Percentiles rank a stretch among this genome's conserved stretches.
Evolutionary conservation across 306 rosid species (phyloP).

Genomic region (Casuarina cunninghamiana): DNA sequence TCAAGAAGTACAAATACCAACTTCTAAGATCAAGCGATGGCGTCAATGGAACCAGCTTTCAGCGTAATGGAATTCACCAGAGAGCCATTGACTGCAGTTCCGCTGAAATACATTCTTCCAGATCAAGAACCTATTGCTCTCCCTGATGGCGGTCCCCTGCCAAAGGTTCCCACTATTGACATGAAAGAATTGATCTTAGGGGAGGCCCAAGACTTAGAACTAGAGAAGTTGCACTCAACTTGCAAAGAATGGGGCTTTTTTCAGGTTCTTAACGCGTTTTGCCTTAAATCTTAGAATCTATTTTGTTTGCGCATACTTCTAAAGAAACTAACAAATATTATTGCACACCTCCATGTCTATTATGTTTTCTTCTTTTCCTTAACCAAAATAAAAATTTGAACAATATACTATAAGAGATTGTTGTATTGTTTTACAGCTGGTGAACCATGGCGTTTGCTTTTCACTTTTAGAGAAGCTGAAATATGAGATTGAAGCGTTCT

Average conservation of each 20-base stretch:
- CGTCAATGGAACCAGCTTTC: background rate
- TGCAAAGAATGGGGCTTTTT: conserved; percentile 85
- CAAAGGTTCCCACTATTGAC: conserved; percentile 58
- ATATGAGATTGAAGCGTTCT: conserved; percentile 56
- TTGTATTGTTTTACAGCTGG: conserved; percentile 42
- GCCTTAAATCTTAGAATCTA: no score
- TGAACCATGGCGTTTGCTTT: conserved; percentile 71
- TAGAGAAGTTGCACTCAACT: conserved; percentile 47
- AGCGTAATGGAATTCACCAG: conserved; percentile 28
- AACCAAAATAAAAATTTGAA: background rate
- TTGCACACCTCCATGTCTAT: background rate
- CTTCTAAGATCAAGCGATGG: conserved; percentile 3
- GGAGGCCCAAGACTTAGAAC: conserved; percentile 29
- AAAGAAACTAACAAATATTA: no score
- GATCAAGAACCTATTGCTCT: conserved; percentile 33
- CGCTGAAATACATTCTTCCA: conserved; percentile 43
- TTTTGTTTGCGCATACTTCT: no score
- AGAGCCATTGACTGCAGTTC: conserved; percentile 21
- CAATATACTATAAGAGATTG: background rate
- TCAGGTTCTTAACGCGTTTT: conserved; percentile 45
- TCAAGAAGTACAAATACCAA: no score
- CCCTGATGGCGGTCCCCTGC: conserved; percentile 25
- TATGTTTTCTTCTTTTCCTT: background rate
- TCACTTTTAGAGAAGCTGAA: conserved; percentile 45
- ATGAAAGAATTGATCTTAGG: conserved; percentile 26